Percentiles rank a stretch among this genome's conserved stretches.
Evolutionary conservation across 192 early-diverging fungal species (phyloP).

Genomic region (Phlyctochytrium bullatum): DNA sequence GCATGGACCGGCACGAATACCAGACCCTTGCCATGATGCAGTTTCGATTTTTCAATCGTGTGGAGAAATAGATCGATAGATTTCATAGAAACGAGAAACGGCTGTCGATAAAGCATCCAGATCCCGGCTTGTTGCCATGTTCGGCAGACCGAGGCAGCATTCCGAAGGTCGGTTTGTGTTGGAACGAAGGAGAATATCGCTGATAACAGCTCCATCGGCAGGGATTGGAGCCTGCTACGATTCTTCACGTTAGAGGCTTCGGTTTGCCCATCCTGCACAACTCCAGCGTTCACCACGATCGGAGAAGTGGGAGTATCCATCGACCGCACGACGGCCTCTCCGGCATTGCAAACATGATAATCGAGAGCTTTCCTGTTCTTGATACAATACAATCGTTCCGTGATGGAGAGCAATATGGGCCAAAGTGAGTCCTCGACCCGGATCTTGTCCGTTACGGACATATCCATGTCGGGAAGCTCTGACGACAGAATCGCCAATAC

Average conservation of each 20-base stretch:
- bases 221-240: neutral
- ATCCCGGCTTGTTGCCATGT: conserved; percentile 14
- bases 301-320: neutral
- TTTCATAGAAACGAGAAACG: neutral
- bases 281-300: neutral
- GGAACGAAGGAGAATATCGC: neutral
- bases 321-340: too few relatives aligned
- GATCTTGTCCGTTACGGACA: neutral
- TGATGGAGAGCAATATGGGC: neutral
- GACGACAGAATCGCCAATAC: neutral
- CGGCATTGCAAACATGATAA: too few relatives aligned
- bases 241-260: neutral
- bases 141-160: conserved; percentile 16
- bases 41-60: conserved; percentile 4
- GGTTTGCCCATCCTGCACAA: neutral
- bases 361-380: too few relatives aligned
- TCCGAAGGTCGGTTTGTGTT: neutral
- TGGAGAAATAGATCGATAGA: conserved; percentile 14
- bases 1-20: neutral
- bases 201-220: neutral
- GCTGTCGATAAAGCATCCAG: conserved; percentile 9
- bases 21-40: neutral
- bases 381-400: neutral
- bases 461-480: neutral
- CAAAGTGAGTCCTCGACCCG: neutral